Conservation (phyloP, 768 basidiomycete species). For the Gyrodon lividus region DNA sequence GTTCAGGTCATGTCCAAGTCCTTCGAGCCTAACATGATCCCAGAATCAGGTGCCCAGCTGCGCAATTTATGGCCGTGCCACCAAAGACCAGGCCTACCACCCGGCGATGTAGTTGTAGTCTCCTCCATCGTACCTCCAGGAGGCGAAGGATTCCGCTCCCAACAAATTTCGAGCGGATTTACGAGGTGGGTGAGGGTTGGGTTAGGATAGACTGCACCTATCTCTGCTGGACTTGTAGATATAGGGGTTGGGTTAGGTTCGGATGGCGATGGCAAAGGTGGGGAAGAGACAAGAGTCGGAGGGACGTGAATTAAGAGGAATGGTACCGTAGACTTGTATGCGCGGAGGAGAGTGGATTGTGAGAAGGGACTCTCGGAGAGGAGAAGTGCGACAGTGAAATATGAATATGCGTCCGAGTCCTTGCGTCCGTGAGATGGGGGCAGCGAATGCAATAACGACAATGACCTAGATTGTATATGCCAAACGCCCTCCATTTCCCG, state of each 20-base stretch:
- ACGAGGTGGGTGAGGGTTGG: constrained; percentile 21
- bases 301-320: constrained; percentile 81
- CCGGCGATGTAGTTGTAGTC: neutral
- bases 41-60: constrained; percentile 19
- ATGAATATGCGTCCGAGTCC: constrained; percentile 3
- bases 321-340: constrained; percentile 73
- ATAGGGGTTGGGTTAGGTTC: neutral
- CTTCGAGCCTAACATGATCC: neutral
- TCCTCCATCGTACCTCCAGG: neutral
- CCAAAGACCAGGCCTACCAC: constrained; percentile 46
- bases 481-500: constrained; percentile 92
- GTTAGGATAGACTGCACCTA: constrained; percentile 21
- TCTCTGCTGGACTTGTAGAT: neutral
- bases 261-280: neutral
- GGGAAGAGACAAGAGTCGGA: constrained; percentile 17
- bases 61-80: constrained; percentile 21
- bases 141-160: constrained; percentile 18
- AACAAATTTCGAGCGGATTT: constrained; percentile 19
- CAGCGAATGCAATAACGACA: neutral
- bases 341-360: constrained; percentile 62
- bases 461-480: constrained; percentile 30
- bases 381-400: constrained; percentile 59
- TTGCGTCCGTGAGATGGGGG: neutral
- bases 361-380: constrained; percentile 84
- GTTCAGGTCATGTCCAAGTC: too few relatives aligned